Evolutionary conservation across 2,329 filamentous ascomycete species (phyloP).

Genomic region (Hymenoscyphus fraxineus): DNA sequence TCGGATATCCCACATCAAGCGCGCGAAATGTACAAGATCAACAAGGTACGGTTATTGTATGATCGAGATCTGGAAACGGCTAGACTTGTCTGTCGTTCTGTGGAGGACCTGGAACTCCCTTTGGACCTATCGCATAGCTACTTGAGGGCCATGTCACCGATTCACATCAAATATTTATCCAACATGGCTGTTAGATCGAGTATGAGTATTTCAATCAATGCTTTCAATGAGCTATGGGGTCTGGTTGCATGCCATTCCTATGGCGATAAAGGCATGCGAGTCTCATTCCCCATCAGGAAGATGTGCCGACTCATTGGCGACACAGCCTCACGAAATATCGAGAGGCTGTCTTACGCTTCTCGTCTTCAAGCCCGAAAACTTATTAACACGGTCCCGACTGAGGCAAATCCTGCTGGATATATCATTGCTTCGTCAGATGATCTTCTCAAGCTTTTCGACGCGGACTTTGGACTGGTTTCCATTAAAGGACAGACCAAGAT

Average conservation of each 20-base stretch:
- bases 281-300: conserved; percentile 85
- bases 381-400: conserved; percentile 78
- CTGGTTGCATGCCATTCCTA: conserved; percentile 84
- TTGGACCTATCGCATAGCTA: conserved; percentile 71
- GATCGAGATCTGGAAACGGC: conserved; percentile 78
- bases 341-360: conserved; percentile 80
- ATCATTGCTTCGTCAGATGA: conserved; percentile 89
- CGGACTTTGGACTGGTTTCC: conserved; percentile 79
- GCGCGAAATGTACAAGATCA: conserved; percentile 83
- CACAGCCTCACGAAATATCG: conserved; percentile 80
- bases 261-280: conserved; percentile 74
- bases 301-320: conserved; percentile 88
- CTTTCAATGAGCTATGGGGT: conserved; percentile 82
- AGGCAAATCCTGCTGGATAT: conserved; percentile 80
- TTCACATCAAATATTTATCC: conserved; percentile 79
- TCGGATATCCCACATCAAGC: conserved; percentile 83
- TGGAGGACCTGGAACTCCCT: conserved; percentile 69
- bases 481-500: conserved; percentile 89
- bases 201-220: conserved; percentile 91
- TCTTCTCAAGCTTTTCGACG: conserved; percentile 76
- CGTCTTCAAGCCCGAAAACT: conserved; percentile 81
- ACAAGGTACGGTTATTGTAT: conserved; percentile 84
- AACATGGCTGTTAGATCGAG: conserved; percentile 93
- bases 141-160: conserved; percentile 84
- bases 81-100: conserved; percentile 73